Evolutionary conservation across 805 yeast genomes (phyloP).

Genomic region (Cyberlindnera veronae): DNA sequence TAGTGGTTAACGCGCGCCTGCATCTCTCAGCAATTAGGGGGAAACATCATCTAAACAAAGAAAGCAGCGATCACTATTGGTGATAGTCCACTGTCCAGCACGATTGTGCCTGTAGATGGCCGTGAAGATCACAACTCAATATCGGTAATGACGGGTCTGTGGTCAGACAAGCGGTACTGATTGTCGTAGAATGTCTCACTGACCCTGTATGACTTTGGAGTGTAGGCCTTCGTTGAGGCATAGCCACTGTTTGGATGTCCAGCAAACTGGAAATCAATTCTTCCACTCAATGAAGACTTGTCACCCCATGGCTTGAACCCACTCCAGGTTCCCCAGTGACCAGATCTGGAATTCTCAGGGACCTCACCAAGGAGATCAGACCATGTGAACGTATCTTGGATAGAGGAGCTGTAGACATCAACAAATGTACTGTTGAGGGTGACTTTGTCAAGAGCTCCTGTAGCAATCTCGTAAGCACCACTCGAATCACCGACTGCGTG

Average conservation of each 20-base stretch:
- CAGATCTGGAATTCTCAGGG: constrained; percentile 28
- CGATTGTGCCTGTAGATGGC: too few relatives aligned
- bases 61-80: too few relatives aligned
- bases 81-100: too few relatives aligned
- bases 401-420: constrained; percentile 18
- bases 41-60: too few relatives aligned
- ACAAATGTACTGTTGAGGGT: constrained; percentile 21
- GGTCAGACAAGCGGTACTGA: constrained; percentile 39
- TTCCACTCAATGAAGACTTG: constrained; percentile 22
- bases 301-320: constrained; percentile 33
- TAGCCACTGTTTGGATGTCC: constrained; percentile 16
- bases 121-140: constrained; percentile 16
- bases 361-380: constrained; percentile 28
- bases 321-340: constrained; percentile 37
- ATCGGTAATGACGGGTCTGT: constrained; percentile 38
- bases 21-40: too few relatives aligned
- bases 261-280: constrained; percentile 41
- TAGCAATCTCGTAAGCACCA: constrained; percentile 13
- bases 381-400: constrained; percentile 24
- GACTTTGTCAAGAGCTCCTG: constrained; percentile 8
- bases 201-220: constrained; percentile 22
- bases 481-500: constrained; percentile 7
- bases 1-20: too few relatives aligned
- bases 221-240: constrained; percentile 8
- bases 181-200: constrained; percentile 36